Base-by-base conservation (phyloP, 306 rosid species). In the Malus sieversii region DNA sequence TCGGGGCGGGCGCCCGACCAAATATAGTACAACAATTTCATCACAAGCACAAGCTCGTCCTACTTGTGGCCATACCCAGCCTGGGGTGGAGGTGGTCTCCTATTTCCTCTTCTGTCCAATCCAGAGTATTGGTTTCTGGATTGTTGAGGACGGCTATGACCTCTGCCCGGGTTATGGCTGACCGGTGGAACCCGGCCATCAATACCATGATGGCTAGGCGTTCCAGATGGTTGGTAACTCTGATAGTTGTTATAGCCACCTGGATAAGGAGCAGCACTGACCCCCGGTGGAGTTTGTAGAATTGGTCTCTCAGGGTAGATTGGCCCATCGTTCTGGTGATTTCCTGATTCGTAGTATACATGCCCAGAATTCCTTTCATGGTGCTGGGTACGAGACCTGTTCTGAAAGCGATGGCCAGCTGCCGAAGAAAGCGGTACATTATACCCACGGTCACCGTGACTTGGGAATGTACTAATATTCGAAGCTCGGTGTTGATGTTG, bases 81-180 rank as follows among this genome's bases (percentile, higher is more conserved):
- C 62, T 74, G 61, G 70, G 94, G 86, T 10, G 91, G 83, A 72
- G 84, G 87, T 6, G 85, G 89, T 58, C 85, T 75, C 82, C 85
- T 71, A 67, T 72, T 77, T n/a, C 85, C 80, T 75, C 88, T 77
- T 75, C 88, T 82, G 75, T 90, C 90, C 76, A 91, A 78, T 12
- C 53, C 70, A 45, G 94, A 60, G 72, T 74, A 94, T 58, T 71
- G 91, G 76, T 94, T 91, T 33, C 85, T 85, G 15, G 84, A 75
- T 42, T 81, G 91, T 46, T 87, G 88, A 48, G 80, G 78, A 29
- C 52, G 86, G 33, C 82, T 84, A 40, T 82, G 72, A 9, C 85
- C 89, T 73, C 87, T 81, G 59, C 81, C 73, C n/a, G 40, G 38
- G 70, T 68, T 27, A 1, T 79, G 71, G 80, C 81, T 66, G 38